Conservation (phyloP, 495 filamentous ascomycete genomes). For the Penicillium herquei region DNA sequence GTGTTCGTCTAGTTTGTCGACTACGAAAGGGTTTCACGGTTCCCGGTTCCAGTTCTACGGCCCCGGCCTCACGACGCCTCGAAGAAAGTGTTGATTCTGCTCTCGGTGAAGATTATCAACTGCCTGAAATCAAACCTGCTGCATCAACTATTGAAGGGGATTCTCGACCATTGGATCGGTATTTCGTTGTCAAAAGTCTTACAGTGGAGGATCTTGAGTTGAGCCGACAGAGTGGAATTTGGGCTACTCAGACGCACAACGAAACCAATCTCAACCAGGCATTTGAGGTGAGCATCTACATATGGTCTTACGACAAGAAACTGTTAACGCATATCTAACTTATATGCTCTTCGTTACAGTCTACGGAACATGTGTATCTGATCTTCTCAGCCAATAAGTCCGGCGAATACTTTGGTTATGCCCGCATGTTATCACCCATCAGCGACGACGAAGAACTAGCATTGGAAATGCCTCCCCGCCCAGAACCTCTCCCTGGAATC, state of each 20-base stretch:
- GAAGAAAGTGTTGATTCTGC: slow-evolving; percentile 15
- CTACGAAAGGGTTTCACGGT: slow-evolving; percentile 60
- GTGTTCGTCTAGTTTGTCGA: slow-evolving; percentile 87
- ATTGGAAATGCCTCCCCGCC: slow-evolving; percentile 49
- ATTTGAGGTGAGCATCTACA: slow-evolving; percentile 62
- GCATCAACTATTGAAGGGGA: neutral
- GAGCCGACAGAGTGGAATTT: slow-evolving; percentile 83
- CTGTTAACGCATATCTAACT: slow-evolving; percentile 5
- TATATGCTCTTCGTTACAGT: slow-evolving; percentile 41
- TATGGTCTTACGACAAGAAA: neutral
- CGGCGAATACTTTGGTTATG: slow-evolving; percentile 95
- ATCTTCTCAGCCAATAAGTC: slow-evolving; percentile 98
- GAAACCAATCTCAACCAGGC: slow-evolving; percentile 80
- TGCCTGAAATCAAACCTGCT: slow-evolving; percentile 1
- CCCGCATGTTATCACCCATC: slow-evolving; percentile 86
- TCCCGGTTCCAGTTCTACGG: slow-evolving; percentile 23
- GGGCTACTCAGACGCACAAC: slow-evolving; percentile 96
- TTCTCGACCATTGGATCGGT: slow-evolving; percentile 58
- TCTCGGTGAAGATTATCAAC: slow-evolving; percentile 17
- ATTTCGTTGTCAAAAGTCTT: slow-evolving; percentile 92
- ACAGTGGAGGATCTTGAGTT: slow-evolving; percentile 91
- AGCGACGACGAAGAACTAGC: slow-evolving; percentile 68
- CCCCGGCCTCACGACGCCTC: neutral
- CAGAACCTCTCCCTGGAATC: slow-evolving; percentile 56
- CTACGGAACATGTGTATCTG: slow-evolving; percentile 84